Percentiles rank a stretch among this genome's conserved stretches.
Evolutionary conservation across 257 asterid species (phyloP).

Genomic region (Nicotiana tabacum): DNA sequence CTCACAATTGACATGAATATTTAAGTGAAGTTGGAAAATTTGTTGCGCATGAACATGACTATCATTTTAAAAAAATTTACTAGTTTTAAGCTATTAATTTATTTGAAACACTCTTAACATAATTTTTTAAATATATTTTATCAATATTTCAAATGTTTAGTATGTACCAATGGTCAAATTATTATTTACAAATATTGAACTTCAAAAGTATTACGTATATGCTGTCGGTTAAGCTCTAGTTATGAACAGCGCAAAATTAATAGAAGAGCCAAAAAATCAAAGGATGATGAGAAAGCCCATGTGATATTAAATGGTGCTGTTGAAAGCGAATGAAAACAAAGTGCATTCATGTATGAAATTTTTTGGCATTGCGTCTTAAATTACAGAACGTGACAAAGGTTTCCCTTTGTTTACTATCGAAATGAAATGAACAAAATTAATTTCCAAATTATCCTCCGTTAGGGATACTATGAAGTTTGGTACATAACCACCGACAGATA

Average conservation of each 20-base stretch:
- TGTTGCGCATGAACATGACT: too few species aligned
- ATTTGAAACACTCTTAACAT: too few species aligned
- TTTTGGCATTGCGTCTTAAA: neutral
- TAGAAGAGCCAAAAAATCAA: neutral
- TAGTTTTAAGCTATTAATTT: too few species aligned
- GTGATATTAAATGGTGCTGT: neutral
- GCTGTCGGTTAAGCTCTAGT: neutral
- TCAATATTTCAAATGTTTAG: too few species aligned
- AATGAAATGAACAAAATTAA: neutral
- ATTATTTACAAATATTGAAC: too few species aligned
- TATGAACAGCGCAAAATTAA: neutral
- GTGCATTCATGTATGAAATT: neutral
- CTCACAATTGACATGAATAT: neutral
- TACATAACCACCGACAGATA: slow-evolving; percentile 12
- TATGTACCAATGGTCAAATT: too few species aligned
- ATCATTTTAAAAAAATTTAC: too few species aligned
- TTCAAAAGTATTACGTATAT: too few species aligned
- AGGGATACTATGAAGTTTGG: slow-evolving; percentile 4
- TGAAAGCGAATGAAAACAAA: neutral
- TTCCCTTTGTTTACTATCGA: neutral
- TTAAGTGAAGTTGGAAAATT: too few species aligned
- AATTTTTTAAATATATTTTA: too few species aligned
- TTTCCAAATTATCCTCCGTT: neutral
- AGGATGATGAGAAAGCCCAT: neutral
- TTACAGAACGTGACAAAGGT: neutral